phyloP scores from a whole-genome alignment of 495 filamentous ascomycete genomes.

The Neurospora sp. region DNA sequence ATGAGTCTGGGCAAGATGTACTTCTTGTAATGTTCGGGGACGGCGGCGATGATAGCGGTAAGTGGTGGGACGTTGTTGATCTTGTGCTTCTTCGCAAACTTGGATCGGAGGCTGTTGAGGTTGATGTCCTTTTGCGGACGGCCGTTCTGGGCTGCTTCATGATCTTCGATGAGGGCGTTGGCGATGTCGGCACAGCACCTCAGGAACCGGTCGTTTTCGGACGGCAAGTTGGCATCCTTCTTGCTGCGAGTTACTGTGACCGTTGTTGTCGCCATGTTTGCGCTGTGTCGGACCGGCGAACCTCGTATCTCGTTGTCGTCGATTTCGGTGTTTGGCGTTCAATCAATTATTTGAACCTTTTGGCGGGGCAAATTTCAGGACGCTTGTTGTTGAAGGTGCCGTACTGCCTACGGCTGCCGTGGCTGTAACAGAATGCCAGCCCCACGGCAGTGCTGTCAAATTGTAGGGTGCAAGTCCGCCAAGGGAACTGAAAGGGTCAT shows the following conservation, averaged over 20 bases:
- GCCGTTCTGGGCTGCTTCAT: slow-evolving; percentile 65
- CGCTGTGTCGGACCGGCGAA: background rate
- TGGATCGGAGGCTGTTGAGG: slow-evolving; percentile 77
- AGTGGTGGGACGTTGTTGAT: slow-evolving; percentile 77
- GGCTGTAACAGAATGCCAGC: background rate
- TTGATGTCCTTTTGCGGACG: slow-evolving; percentile 78
- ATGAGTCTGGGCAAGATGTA: slow-evolving; percentile 93
- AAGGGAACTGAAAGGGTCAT: too few species aligned
- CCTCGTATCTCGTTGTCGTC: background rate
- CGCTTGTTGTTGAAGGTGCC: background rate
- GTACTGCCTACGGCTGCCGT: background rate
- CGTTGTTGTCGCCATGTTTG: slow-evolving; percentile 34
- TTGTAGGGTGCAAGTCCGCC: background rate
- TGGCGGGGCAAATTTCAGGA: background rate
- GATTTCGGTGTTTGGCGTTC: background rate
- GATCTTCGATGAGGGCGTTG: slow-evolving; percentile 82
- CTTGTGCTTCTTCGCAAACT: slow-evolving; percentile 84
- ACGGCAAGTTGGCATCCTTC: slow-evolving; percentile 56
- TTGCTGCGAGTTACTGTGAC: slow-evolving; percentile 41
- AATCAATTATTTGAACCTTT: background rate
- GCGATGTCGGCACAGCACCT: slow-evolving; percentile 92
- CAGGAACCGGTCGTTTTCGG: slow-evolving; percentile 89
- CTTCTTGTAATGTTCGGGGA: slow-evolving; percentile 98
- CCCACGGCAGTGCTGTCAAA: background rate
- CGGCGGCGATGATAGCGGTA: slow-evolving; percentile 92